A percentile compares a stretch with the other conserved stretches of the same genome.
Evolutionary conservation across 1,284 basidiomycete species (phyloP).

Genomic region (Cystobasidium slooffiae): DNA sequence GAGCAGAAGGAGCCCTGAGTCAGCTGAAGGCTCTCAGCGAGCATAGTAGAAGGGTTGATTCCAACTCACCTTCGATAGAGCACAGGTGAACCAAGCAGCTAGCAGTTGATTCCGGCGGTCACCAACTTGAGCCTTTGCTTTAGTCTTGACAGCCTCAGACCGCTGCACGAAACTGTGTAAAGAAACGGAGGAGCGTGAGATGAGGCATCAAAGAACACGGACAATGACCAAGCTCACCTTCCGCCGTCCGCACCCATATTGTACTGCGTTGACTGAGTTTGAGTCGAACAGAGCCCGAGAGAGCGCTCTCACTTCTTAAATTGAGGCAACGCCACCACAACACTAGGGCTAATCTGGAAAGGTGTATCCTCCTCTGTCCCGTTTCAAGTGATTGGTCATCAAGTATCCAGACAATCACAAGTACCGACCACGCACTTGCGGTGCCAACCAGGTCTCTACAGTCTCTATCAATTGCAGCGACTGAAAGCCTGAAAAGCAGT

Average conservation of each 20-base stretch:
- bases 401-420: too few relatives aligned
- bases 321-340: too few relatives aligned
- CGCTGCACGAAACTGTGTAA: slow-evolving; percentile 73
- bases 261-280: background rate
- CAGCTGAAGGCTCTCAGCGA: background rate
- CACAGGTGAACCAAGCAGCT: slow-evolving; percentile 88
- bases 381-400: too few relatives aligned
- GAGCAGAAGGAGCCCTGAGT: background rate
- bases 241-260: slow-evolving; percentile 32
- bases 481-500: too few relatives aligned
- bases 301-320: too few relatives aligned
- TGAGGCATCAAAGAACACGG: background rate
- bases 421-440: too few relatives aligned
- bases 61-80: slow-evolving; percentile 78
- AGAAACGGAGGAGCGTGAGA: background rate
- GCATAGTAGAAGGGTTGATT: background rate
- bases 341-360: too few relatives aligned
- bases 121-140: slow-evolving; percentile 77
- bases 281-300: too few relatives aligned
- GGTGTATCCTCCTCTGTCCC: too few relatives aligned
- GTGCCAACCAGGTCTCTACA: too few relatives aligned
- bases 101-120: slow-evolving; percentile 83
- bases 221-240: background rate
- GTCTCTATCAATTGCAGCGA: too few relatives aligned
- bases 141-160: slow-evolving; percentile 73